A percentile compares a stretch with the other conserved stretches of the same genome.
Evolutionary conservation across 345 rosid genomes (phyloP).

Genomic region (Eucalyptus fibrosa): DNA sequence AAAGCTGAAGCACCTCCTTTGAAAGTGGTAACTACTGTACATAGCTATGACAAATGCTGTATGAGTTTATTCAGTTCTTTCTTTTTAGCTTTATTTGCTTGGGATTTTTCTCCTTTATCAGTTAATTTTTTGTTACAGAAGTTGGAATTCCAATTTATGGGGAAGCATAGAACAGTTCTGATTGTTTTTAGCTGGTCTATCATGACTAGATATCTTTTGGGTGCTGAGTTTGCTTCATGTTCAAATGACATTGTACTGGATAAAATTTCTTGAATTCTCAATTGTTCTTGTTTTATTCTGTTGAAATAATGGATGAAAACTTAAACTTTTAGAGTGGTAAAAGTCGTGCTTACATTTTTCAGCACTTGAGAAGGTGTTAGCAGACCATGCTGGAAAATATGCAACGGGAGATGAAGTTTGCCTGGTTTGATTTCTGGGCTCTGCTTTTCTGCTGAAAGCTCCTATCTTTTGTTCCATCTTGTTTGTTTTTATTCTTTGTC

Average conservation of each 20-base stretch:
- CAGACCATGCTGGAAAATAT: slow-evolving; percentile 49
- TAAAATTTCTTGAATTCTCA: background rate
- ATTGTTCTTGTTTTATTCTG: background rate
- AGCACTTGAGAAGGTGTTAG: slow-evolving; percentile 69
- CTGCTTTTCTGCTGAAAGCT: background rate
- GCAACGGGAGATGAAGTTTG: slow-evolving; percentile 68
- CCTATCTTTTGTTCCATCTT: background rate
- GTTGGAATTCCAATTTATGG: background rate
- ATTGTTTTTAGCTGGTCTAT: background rate
- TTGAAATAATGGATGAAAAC: background rate
- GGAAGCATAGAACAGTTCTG: background rate
- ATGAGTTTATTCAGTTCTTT: background rate
- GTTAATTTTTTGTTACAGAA: background rate
- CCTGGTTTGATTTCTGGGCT: slow-evolving; percentile 29
- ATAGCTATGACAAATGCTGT: background rate
- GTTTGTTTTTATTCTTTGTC: background rate
- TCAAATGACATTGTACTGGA: background rate
- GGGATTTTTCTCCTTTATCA: background rate
- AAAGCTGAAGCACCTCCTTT: background rate
- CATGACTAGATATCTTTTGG: background rate
- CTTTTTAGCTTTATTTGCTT: background rate
- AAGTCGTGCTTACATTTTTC: background rate
- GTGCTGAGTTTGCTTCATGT: background rate
- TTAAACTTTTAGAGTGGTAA: background rate
- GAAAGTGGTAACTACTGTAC: background rate